Evolutionary conservation across 495 filamentous ascomycete species (phyloP).

Genomic region (Monascus purpureus): DNA sequence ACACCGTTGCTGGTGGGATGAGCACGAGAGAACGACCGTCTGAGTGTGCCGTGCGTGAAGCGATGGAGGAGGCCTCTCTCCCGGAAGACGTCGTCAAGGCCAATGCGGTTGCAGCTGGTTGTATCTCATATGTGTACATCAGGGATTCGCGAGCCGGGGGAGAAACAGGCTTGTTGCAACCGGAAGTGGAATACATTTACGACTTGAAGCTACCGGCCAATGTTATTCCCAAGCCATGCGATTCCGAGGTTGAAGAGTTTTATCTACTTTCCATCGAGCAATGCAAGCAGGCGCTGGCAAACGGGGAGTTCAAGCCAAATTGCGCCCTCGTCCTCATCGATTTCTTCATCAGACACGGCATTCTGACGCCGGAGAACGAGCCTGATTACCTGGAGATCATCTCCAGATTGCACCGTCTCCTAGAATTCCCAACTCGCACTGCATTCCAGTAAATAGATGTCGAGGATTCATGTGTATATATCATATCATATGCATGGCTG

Average conservation of each 20-base stretch:
- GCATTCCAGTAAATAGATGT: slow-evolving; percentile 10
- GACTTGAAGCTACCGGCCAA: slow-evolving; percentile 65
- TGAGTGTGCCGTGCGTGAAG: slow-evolving; percentile 74
- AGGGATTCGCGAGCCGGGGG: slow-evolving; percentile 67
- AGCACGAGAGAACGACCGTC: slow-evolving; percentile 60
- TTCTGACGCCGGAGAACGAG: slow-evolving; percentile 73
- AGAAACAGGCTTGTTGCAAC: slow-evolving; percentile 76
- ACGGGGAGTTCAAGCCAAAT: slow-evolving; percentile 85
- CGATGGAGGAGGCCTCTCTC: slow-evolving; percentile 79
- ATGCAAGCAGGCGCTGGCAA: slow-evolving; percentile 52
- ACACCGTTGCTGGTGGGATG: slow-evolving; percentile 86
- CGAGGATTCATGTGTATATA: background rate
- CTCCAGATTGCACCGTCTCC: slow-evolving; percentile 57
- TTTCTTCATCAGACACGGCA: slow-evolving; percentile 80
- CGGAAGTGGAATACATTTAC: slow-evolving; percentile 84
- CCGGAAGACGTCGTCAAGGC: slow-evolving; percentile 53
- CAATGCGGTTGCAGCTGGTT: slow-evolving; percentile 44
- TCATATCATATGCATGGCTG: slow-evolving; percentile 1
- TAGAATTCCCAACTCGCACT: slow-evolving; percentile 65
- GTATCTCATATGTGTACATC: slow-evolving; percentile 74
- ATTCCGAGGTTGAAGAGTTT: slow-evolving; percentile 83
- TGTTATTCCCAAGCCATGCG: slow-evolving; percentile 57
- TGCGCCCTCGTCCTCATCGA: slow-evolving; percentile 72
- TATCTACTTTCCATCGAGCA: slow-evolving; percentile 59
- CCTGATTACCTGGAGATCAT: slow-evolving; percentile 65